Evolutionary conservation across 331 rosid genomes (phyloP), one percentile per base, ranked within the genome.

Genomic region (Phaseolus coccineus): DNA sequence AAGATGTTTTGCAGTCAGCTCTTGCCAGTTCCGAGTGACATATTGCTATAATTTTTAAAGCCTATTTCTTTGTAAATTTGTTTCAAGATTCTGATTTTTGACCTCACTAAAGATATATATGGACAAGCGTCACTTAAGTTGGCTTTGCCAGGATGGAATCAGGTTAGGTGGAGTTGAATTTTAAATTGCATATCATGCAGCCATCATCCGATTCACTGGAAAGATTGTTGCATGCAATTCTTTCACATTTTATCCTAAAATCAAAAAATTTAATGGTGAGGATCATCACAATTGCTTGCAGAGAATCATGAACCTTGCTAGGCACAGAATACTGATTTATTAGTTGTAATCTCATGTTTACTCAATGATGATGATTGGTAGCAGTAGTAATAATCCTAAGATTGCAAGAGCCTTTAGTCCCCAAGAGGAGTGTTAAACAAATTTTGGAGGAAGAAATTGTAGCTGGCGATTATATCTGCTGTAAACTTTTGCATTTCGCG

Each of bases 1-100:
- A 93, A 87, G 96, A 95, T 68, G 97, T 93, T 48, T 72, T 95
- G 87, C 97, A 90, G 8, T 89, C 98, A 8, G 98, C 99, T 77
- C 94, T 91, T 82, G 83, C 88, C 24, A 86, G 86, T 55, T 80
- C 91, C 0, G 82, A 87, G 76, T 88, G 82, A 77, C 66, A 47
- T 40, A 14, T 46, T 15, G 22, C 7, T 48, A 6, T 5, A 51
- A 7, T 64, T 76, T 62, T 59, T 69, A 5, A 25, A 58, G 3
- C 28, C 22, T 30, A 8, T 9, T 31, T 11, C 31, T 31, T 62
- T 48, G 5, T 65, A 19, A 68, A 42, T 25, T 56, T 57, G 22
- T 56, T 25, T 69, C 16, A 63, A 51, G 62, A 56, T 77, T 63
- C 62, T 61, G 33, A 22, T 39, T 40, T 39, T 31, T 37, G 33